Conservation (phyloP, 2,329 filamentous ascomycete species). For the Leptoxyphium fumago region DNA sequence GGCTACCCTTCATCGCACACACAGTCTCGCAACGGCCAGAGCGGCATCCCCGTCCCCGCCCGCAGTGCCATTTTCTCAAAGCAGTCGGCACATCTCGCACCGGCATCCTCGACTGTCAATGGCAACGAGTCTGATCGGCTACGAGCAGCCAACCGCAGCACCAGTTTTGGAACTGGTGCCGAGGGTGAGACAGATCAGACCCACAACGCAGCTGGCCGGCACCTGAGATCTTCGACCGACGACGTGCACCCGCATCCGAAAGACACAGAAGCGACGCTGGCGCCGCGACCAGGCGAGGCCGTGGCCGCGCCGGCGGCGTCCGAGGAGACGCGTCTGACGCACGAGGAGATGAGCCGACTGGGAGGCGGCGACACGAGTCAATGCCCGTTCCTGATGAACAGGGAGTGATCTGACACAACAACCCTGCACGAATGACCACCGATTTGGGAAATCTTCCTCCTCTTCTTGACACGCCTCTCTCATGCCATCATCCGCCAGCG, state of each 20-base stretch:
- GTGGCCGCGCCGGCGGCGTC: slow-evolving; percentile 18
- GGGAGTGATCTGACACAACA: slow-evolving; percentile 12
- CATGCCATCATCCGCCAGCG: too few relatives aligned
- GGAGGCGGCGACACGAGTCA: slow-evolving; percentile 1
- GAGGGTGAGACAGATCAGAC: slow-evolving; percentile 1
- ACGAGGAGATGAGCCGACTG: slow-evolving; percentile 24
- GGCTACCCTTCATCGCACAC: slow-evolving; percentile 1
- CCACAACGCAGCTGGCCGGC: slow-evolving; percentile 16
- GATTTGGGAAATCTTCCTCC: too few relatives aligned
- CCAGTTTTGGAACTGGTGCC: too few relatives aligned
- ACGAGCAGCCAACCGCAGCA: background rate
- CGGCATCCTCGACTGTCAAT: slow-evolving; percentile 12
- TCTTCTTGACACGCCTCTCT: too few relatives aligned
- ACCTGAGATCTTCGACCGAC: slow-evolving; percentile 14
- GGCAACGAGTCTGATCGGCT: slow-evolving; percentile 6
- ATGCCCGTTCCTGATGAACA: slow-evolving; percentile 25
- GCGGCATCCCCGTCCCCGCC: slow-evolving; percentile 4
- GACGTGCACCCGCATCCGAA: slow-evolving; percentile 22
- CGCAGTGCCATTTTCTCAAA: slow-evolving; percentile 6
- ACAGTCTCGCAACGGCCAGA: slow-evolving; percentile 11
- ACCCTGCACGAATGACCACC: background rate
- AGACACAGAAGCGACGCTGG: slow-evolving; percentile 18
- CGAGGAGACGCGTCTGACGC: slow-evolving; percentile 20
- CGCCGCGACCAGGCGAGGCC: slow-evolving; percentile 21
- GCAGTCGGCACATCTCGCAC: slow-evolving; percentile 6